Evolutionary conservation across 78 protist species (phyloP).

Genomic region (Bodo saltans): DNA sequence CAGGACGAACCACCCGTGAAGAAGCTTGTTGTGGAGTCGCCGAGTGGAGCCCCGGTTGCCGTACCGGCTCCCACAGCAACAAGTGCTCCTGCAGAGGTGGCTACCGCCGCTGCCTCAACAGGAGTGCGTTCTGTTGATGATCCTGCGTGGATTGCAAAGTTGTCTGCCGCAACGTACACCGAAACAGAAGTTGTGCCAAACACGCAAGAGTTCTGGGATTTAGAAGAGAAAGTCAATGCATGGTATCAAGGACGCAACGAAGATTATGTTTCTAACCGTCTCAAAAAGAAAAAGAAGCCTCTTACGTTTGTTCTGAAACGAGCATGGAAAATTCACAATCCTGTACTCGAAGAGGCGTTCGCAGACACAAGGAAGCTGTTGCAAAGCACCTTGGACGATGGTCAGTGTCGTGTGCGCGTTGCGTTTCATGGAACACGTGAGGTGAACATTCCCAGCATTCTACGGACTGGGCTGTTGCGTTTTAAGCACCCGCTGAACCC

Average conservation of each 20-base stretch:
- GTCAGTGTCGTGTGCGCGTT: neutral
- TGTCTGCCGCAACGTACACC: neutral
- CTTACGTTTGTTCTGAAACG: neutral
- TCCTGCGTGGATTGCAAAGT: neutral
- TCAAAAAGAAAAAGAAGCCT: neutral
- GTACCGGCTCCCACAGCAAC: neutral
- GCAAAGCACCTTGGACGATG: neutral
- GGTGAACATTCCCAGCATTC: neutral
- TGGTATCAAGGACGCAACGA: slow-evolving; percentile 18
- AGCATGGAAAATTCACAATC: neutral
- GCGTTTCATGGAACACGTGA: slow-evolving; percentile 23
- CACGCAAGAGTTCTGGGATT: slow-evolving; percentile 14
- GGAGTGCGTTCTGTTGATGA: neutral
- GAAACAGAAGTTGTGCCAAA: neutral
- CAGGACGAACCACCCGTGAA: neutral
- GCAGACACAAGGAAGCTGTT: neutral
- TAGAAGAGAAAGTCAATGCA: slow-evolving; percentile 6
- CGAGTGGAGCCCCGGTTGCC: neutral
- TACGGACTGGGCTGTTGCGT: neutral
- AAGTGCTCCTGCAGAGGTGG: neutral
- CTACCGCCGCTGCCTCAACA: neutral
- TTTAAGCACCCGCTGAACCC: slow-evolving; percentile 31
- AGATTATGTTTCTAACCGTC: neutral
- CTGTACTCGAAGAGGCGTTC: neutral
- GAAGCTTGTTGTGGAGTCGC: neutral